Percentiles rank a stretch among this genome's conserved stretches.
phyloP scores from a whole-genome alignment of 1,139 yeast species.

The Casaregolazyma suthepensis region DNA sequence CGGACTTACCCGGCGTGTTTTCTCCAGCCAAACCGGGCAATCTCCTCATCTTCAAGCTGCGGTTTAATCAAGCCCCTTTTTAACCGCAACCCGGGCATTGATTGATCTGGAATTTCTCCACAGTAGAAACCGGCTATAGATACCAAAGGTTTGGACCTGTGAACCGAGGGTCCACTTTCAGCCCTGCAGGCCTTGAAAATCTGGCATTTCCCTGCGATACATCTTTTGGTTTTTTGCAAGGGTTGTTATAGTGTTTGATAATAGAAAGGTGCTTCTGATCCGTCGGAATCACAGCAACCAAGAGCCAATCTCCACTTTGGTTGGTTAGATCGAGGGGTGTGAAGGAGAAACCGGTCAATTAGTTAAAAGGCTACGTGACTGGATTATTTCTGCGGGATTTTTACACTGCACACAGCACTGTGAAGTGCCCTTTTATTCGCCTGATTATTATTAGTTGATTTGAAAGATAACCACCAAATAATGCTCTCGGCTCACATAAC shows the following conservation, averaged over 20 bases:
- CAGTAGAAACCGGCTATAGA: neutral
- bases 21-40: neutral
- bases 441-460: neutral
- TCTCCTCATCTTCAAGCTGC: neutral
- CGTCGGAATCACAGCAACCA: neutral
- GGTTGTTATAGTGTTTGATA: neutral
- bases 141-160: neutral
- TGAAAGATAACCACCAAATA: neutral
- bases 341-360: neutral
- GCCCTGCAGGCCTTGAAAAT: neutral
- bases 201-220: neutral
- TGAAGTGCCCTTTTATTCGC: neutral
- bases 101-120: neutral
- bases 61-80: neutral
- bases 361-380: neutral
- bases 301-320: neutral
- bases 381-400: neutral
- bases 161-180: neutral
- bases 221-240: neutral
- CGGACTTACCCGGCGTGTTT: slow-evolving; percentile 4
- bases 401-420: neutral
- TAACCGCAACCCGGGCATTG: neutral
- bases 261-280: neutral
- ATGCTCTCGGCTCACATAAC: neutral
- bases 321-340: neutral